These are phyloP conservation scores for Aureobasidium sp. DNA, from an alignment of 2,329 filamentous ascomycete species.

Conservation along the genomic window DNA sequence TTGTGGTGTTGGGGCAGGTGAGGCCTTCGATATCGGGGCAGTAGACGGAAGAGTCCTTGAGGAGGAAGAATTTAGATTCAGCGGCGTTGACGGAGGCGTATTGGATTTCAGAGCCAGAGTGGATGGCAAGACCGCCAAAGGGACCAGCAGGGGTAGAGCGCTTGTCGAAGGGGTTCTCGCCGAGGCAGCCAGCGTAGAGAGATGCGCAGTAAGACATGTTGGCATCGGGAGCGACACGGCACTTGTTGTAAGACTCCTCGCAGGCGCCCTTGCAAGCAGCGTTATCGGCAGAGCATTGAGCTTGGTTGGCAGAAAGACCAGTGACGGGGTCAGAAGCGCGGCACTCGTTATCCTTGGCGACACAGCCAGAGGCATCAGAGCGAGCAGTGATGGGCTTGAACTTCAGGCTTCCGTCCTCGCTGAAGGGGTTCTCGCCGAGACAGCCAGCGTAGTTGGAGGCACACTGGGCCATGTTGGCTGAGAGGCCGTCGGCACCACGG, in stretches of 20 bases:
- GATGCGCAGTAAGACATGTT: slow-evolving; percentile 18
- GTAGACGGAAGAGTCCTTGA: neutral
- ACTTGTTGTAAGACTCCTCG: slow-evolving; percentile 22
- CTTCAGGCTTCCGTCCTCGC: too few relatives aligned
- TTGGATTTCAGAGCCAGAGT: slow-evolving; percentile 24
- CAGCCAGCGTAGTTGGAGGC: slow-evolving; percentile 14
- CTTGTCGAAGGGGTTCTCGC: slow-evolving; percentile 19
- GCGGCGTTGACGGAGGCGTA: slow-evolving; percentile 24
- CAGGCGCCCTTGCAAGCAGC: slow-evolving; percentile 24
- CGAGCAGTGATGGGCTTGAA: too few relatives aligned
- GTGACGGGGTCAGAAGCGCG: neutral
- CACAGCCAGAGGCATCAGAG: too few relatives aligned
- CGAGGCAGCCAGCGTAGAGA: slow-evolving; percentile 16
- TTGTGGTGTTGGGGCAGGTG: too few relatives aligned
- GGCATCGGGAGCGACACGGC: slow-evolving; percentile 7
- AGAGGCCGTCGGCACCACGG: neutral
- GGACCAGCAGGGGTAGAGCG: slow-evolving; percentile 15
- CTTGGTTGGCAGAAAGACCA: slow-evolving; percentile 5
- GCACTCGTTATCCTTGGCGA: neutral
- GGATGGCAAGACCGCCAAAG: slow-evolving; percentile 27
- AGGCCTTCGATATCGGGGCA: neutral
- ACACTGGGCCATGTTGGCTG: slow-evolving; percentile 17
- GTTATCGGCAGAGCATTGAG: slow-evolving; percentile 14
- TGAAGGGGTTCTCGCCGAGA: too few relatives aligned
- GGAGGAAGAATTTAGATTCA: slow-evolving; percentile 5